phyloP scores from a whole-genome alignment of 2,329 filamentous ascomycete genomes.

The Microdochium paspali region DNA sequence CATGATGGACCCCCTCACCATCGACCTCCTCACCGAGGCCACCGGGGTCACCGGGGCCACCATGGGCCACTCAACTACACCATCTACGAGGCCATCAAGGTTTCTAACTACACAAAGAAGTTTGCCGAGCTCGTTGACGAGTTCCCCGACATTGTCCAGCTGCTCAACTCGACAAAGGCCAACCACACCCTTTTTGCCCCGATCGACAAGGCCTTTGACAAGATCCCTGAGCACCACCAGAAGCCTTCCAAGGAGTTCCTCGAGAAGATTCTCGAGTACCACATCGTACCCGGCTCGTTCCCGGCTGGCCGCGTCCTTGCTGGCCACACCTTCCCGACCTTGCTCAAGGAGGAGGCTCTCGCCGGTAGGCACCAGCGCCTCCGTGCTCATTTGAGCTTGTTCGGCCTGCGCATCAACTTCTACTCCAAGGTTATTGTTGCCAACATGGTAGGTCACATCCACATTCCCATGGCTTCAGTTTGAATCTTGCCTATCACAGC shows the following conservation, averaged over 20 bases:
- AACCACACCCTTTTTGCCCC: slow-evolving; percentile 82
- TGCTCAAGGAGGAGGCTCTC: slow-evolving; percentile 47
- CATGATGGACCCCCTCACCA: background rate
- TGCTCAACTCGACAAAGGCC: slow-evolving; percentile 63
- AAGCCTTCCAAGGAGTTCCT: slow-evolving; percentile 64
- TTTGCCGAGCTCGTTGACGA: slow-evolving; percentile 68
- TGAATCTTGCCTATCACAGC: background rate
- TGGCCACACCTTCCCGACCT: slow-evolving; percentile 66
- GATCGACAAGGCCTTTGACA: slow-evolving; percentile 64
- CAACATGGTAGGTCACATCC: slow-evolving; percentile 50
- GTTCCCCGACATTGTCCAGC: slow-evolving; percentile 59
- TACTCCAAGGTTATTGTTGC: slow-evolving; percentile 60
- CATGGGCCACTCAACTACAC: slow-evolving; percentile 52
- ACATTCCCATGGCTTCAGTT: background rate
- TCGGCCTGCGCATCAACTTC: slow-evolving; percentile 66
- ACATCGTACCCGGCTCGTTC: slow-evolving; percentile 60
- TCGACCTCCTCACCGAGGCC: slow-evolving; percentile 4
- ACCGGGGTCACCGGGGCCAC: slow-evolving; percentile 15
- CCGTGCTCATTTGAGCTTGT: slow-evolving; percentile 51
- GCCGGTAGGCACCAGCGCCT: slow-evolving; percentile 64
- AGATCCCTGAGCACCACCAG: slow-evolving; percentile 37
- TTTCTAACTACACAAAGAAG: slow-evolving; percentile 66
- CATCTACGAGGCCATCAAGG: slow-evolving; percentile 70
- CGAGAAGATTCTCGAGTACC: slow-evolving; percentile 63
- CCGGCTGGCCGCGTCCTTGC: slow-evolving; percentile 56